Base-by-base conservation (phyloP, 306 rosid species). In the Lablab purpureus region DNA sequence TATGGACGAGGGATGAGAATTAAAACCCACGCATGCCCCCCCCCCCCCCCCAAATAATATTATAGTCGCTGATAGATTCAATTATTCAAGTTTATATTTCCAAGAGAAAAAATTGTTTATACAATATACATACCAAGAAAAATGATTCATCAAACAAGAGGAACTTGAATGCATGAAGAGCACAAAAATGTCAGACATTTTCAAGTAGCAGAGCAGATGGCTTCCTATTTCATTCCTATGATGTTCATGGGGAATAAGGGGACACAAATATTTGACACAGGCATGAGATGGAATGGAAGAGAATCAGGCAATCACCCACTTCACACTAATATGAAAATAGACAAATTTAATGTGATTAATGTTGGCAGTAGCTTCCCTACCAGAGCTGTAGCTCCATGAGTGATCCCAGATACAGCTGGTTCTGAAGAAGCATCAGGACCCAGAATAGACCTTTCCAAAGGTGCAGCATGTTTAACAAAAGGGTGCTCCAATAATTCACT, bases 401-500 rank as follows among this genome's bases (percentile, higher is more conserved):
- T 66, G 65, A 86, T 74, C 80, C 81, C 88, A 41, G 91, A 79
- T 22, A 69, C 68, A 13, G 84, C 64, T 18, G 84, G 73, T 67
- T 91, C 94, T 49, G 91, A 85, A 32, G 86, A 84, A 40, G 86
- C 83, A 72, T 81, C 90, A 28, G 86, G 68, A 71, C 85, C 73
- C 51, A 79, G 68, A 80, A 89, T 75, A 49, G 93, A 89, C 77
- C 96, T 90, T 87, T 89, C 98, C 81, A 90, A 73, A 79, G 92
- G 97, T 17, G 97, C 90, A 84, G 90, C 91, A 80, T 83, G 73
- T 85, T 90, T 94, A 67, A 94, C 97, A 85, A 90, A 94, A 19
- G 94, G 98, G 80, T 91, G 98, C 15, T 89, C 94, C 89, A 94
- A 81, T 68, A 94, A 91, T 60, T 81, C 69, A 71, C 68, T 59